Base-by-base conservation (phyloP, 805 yeast genomes). In the Komagataella pseudopastoris region DNA sequence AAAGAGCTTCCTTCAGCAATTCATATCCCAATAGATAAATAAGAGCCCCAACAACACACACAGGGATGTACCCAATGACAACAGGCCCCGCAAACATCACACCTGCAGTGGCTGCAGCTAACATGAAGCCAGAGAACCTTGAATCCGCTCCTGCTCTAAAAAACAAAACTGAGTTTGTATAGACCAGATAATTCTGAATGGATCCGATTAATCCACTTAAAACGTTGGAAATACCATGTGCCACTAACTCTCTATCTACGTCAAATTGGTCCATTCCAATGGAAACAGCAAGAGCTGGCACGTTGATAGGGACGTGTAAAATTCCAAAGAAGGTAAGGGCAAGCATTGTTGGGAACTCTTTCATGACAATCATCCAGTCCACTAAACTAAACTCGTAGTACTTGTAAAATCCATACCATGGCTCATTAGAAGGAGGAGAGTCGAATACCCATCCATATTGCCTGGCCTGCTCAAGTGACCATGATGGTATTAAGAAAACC, bases 301-400 rank as follows among this genome's bases (percentile, higher is more conserved):
- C 97, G 63, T 93, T 93, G 54, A 93, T 93, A 3, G 99, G 99
- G 8, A 93, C 99, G 60, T 93, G 99, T 51, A 93, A 69, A 45
- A 93, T 85, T 10, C 99, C 99, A 61, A 93, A 93, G 63, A 93
- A 93, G 0, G 98, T 90, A 56, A 93, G 71, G 0, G 99, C 99
- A 51, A 91, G 68, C 96, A 93, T 93, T 2, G 95, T 85, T 5
- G 99, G 99, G 17, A 89, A 54, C 60, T 89, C 88, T 51, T 74
- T 69, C 2, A 80, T 49, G 23, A 93, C 72, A 24, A 82, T 73
- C 55, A 68, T 61, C 93, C 96, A 88, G 63, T 87, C 80, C n/a
- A 88, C 93, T 24, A 75, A 64, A 3, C 67, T 64, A 59, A 88
- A 81, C 56, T 85, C 75, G 69, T 87, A 93, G 20, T 84, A 69